A percentile compares a stretch with the other conserved stretches of the same genome.
Evolutionary conservation across 495 filamentous ascomycete genomes (phyloP).

Genomic region (Cercophora sp.): DNA sequence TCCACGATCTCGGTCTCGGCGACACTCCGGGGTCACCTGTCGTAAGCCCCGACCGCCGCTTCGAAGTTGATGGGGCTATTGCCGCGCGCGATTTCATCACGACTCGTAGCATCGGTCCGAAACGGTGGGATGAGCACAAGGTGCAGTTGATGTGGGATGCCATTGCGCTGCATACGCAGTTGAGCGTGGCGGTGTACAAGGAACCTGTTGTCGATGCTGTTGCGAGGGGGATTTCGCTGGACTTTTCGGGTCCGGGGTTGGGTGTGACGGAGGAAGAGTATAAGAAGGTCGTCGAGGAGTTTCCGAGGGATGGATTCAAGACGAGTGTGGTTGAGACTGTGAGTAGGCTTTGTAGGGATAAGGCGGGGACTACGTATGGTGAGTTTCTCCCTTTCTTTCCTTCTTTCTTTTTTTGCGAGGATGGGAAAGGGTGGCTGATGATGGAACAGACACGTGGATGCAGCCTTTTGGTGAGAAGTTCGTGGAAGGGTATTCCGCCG

Average conservation of each 20-base stretch:
- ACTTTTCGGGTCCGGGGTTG: slow-evolving; percentile 41
- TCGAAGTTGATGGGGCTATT: slow-evolving; percentile 33
- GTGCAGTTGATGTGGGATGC: slow-evolving; percentile 52
- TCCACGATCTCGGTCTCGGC: slow-evolving; percentile 32
- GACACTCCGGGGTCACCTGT: slow-evolving; percentile 22
- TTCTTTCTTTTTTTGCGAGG: no score
- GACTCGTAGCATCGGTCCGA: background rate
- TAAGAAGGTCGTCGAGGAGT: slow-evolving; percentile 29
- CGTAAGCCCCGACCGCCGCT: slow-evolving; percentile 30
- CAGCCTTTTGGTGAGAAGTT: slow-evolving; percentile 16
- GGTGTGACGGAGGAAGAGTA: slow-evolving; percentile 25
- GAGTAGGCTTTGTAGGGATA: slow-evolving; percentile 23
- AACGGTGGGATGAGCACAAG: slow-evolving; percentile 20
- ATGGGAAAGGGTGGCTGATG: background rate
- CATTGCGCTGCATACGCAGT: slow-evolving; percentile 49
- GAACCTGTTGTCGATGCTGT: slow-evolving; percentile 42
- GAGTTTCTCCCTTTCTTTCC: background rate
- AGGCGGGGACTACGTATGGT: slow-evolving; percentile 20
- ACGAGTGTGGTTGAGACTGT: slow-evolving; percentile 20
- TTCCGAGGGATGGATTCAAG: slow-evolving; percentile 33
- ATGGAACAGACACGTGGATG: slow-evolving; percentile 14
- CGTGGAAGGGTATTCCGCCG: slow-evolving; percentile 15
- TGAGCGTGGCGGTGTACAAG: slow-evolving; percentile 39
- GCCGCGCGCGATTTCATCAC: slow-evolving; percentile 13
- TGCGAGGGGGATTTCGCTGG: slow-evolving; percentile 41